A percentile compares a stretch with the other conserved stretches of the same genome.
Evolutionary conservation across 2,329 filamentous ascomycete genomes (phyloP).

Genomic region (Penicillium psychrosexuale): DNA sequence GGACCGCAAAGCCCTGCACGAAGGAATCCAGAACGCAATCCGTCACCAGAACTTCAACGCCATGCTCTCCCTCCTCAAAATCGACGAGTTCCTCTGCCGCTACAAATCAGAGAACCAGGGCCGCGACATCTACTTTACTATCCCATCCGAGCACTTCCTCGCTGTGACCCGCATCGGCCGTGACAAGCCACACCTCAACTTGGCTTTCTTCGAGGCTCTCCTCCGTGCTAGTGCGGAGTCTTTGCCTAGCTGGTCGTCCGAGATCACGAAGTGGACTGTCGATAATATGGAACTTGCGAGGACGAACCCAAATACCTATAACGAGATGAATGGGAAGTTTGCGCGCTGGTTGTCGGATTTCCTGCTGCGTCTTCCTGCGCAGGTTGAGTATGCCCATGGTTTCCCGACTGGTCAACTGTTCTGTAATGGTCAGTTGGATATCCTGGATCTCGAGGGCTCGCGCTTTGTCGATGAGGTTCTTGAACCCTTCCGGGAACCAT

Average conservation of each 20-base stretch:
- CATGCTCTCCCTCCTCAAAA: conserved; percentile 37
- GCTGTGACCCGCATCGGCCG: conserved; percentile 28
- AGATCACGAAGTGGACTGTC: conserved; percentile 39
- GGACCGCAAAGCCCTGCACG: conserved; percentile 35
- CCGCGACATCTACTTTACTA: conserved; percentile 17
- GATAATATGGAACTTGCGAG: conserved; percentile 14
- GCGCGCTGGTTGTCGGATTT: conserved; percentile 38
- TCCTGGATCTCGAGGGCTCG: conserved; percentile 15
- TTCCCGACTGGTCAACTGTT: conserved; percentile 26
- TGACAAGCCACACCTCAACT: conserved; percentile 18
- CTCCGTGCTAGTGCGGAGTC: conserved; percentile 41
- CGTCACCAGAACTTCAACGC: conserved; percentile 30
- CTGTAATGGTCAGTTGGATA: conserved; percentile 24
- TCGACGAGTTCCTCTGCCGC: conserved; percentile 35
- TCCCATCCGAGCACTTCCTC: conserved; percentile 37
- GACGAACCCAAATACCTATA: neutral
- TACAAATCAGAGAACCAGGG: neutral
- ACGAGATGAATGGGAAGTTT: conserved; percentile 21
- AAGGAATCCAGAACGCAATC: conserved; percentile 43
- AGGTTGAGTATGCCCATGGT: conserved; percentile 14
- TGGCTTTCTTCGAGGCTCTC: conserved; percentile 32
- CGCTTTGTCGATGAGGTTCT: conserved; percentile 29
- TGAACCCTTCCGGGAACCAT: conserved; percentile 12
- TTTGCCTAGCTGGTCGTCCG: conserved; percentile 33
- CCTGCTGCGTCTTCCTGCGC: conserved; percentile 31